phyloP scores from a whole-genome alignment of 2,329 filamentous ascomycete genomes.

The Pezicula rhizophila region DNA sequence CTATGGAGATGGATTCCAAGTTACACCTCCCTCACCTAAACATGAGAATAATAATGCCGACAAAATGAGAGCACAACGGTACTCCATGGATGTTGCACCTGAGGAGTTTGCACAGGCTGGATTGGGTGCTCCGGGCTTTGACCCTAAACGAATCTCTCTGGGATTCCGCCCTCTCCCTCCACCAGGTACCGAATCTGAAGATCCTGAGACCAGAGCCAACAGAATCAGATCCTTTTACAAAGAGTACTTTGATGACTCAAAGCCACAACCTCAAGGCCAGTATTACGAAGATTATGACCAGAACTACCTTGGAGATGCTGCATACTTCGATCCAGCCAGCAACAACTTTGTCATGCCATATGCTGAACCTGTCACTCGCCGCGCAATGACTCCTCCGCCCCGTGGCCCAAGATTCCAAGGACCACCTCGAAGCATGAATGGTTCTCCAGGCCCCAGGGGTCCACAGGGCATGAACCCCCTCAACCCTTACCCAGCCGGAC shows the following conservation, averaged over 20 bases:
- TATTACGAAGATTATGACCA: conserved; percentile 75
- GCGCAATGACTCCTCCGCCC: conserved; percentile 94
- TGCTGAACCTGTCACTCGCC: conserved; percentile 76
- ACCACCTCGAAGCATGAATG: conserved; percentile 29
- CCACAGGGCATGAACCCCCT: conserved; percentile 24
- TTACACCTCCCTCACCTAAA: conserved; percentile 35
- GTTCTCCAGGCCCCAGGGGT: conserved; percentile 8
- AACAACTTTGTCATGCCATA: conserved; percentile 76
- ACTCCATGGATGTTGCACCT: conserved; percentile 29
- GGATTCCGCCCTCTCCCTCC: conserved; percentile 82
- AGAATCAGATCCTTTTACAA: conserved; percentile 98
- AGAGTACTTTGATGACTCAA: conserved; percentile 93
- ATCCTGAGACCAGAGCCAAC: conserved; percentile 90
- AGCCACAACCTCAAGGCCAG: conserved; percentile 34
- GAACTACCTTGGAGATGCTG: conserved; percentile 61
- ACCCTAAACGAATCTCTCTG: conserved; percentile 57
- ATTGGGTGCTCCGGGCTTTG: conserved; percentile 49
- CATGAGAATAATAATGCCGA: conserved; percentile 16
- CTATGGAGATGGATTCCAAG: conserved; percentile 47
- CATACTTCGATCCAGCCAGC: conserved; percentile 60
- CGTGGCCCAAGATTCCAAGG: conserved; percentile 34
- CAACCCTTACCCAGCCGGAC: conserved; percentile 52
- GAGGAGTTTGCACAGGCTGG: conserved; percentile 32
- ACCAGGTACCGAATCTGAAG: conserved; percentile 71
- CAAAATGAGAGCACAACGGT: conserved; percentile 21